Base-by-base conservation (phyloP, 2,329 filamentous ascomycete species). In the Phyllosticta citriasiana region DNA sequence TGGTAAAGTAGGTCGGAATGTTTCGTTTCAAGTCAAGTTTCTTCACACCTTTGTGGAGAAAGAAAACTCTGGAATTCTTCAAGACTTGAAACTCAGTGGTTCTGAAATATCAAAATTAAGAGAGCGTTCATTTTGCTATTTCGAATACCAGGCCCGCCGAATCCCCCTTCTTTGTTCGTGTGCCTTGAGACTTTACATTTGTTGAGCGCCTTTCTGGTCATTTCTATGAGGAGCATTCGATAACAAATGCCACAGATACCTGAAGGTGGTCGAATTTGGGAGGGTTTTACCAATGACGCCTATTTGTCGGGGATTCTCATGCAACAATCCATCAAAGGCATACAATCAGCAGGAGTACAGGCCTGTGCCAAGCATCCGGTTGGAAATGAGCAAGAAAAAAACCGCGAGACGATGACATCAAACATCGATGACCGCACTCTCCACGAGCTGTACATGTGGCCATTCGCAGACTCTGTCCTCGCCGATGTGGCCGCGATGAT, bases 371-470 rank as follows among this genome's bases (percentile, higher is more conserved):
- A 84, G 70, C 84, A 87, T 65, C 80, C 78, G 62, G 81, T 86
- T 52, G 81, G 74, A 16, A 84, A 87, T 60, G 84, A 87, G 67
- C 84, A 87, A 69, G 84, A 86, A 63, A 82, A 66, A 57, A 70
- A 70, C 65, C 72, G 67, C 51, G 80, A 85, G 65, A 80, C 84
- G 9, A 71, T 82, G 10, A 85, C 82, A 0, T 77, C 84, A 35
- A 87, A 87, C 65, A 75, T 87, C 4, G 84, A 87, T 63, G 86
- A 88, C 67, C 80, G 81, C 65, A 84, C 84, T 0, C 76, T 88
- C 61, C 84, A 87, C 65, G 85, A 88, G 69, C 76, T 82, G 16
- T 88, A 88, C 60, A 76, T 85, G 1, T 88, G 84, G 80, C 85
- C 86, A 0, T 88, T 88, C 63, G 79, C 83, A 63, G 82, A 88